Percentiles rank a stretch among this genome's conserved stretches.
Evolutionary conservation across 163 green algal species (phyloP).

Genomic region (Trebouxiophyceae sp.): DNA sequence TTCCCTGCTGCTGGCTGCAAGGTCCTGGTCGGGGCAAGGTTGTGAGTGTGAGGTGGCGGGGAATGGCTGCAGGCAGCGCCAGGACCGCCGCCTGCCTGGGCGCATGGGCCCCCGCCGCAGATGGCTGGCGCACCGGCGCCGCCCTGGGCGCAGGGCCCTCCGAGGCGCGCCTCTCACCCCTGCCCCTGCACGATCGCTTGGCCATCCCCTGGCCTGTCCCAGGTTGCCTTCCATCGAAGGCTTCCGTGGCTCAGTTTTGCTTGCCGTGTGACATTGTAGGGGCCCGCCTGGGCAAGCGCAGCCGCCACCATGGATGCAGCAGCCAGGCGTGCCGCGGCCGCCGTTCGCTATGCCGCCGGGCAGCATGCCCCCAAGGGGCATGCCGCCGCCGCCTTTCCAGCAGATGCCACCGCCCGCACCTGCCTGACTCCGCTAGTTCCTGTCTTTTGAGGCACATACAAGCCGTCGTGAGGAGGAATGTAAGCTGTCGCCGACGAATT

Average conservation of each 20-base stretch:
- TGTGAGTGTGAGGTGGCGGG: no score
- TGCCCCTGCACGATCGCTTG: not conserved
- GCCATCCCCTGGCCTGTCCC: not conserved
- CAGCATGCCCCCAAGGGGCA: constrained; percentile 10
- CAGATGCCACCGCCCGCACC: not conserved
- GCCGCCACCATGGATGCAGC: constrained; percentile 4
- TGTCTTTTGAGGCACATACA: no score
- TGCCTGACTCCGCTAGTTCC: no score
- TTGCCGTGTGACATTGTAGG: no score
- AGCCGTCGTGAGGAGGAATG: no score
- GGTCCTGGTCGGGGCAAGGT: no score
- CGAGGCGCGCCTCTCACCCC: not conserved
- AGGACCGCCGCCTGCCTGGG: not conserved
- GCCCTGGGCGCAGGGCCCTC: constrained; percentile 5
- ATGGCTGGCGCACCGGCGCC: constrained; percentile 19
- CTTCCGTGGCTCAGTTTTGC: no score
- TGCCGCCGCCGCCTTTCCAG: constrained; percentile 17
- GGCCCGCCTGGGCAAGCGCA: constrained; percentile 13
- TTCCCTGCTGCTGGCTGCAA: no score
- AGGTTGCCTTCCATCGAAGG: no score
- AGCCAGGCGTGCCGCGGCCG: constrained; percentile 7
- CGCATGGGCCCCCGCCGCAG: constrained; percentile 9
- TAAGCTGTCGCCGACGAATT: no score
- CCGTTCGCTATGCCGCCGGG: constrained; percentile 11
- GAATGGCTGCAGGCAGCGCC: no score